phyloP scores from a whole-genome alignment of 164 flowering plant genomes.

The Chimonanthus salicifolius region DNA sequence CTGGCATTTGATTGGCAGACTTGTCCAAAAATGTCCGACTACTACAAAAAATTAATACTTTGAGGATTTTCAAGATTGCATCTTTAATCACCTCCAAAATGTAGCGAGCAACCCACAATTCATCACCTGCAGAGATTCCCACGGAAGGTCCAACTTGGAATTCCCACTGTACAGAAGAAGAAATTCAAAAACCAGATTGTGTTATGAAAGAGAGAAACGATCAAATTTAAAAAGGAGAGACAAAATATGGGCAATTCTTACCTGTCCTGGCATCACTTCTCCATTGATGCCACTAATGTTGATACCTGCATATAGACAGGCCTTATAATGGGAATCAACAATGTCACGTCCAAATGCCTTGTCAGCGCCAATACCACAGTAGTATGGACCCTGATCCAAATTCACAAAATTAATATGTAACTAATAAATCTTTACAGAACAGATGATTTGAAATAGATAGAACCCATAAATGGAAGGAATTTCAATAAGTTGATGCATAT shows the following conservation, averaged over 20 bases:
- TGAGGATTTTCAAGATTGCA: not conserved
- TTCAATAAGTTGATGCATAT: not conserved
- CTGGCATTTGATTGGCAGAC: not conserved
- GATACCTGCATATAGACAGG: conserved; percentile 38
- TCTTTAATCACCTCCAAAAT: conserved; percentile 21
- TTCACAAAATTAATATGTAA: not conserved
- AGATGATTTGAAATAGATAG: not conserved
- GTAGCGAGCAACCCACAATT: conserved; percentile 33
- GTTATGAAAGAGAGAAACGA: not conserved
- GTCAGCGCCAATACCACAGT: conserved; percentile 34
- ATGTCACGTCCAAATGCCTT: conserved; percentile 34
- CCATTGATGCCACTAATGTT: conserved; percentile 34
- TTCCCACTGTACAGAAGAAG: conserved; percentile 23
- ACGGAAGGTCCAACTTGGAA: conserved; percentile 31
- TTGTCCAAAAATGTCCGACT: not conserved
- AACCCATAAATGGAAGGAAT: not conserved
- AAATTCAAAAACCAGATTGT: not conserved
- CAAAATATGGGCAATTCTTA: not conserved
- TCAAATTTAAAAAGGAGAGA: not conserved
- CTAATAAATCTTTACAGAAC: not conserved
- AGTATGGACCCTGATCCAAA: conserved; percentile 32
- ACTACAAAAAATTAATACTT: not conserved
- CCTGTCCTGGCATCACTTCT: conserved; percentile 41
- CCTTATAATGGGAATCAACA: conserved; percentile 39
- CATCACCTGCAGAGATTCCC: conserved; percentile 34